These are phyloP conservation scores for Pyrenophora teres DNA, from an alignment of 2,329 filamentous ascomycete species.

Conservation along the genomic window DNA sequence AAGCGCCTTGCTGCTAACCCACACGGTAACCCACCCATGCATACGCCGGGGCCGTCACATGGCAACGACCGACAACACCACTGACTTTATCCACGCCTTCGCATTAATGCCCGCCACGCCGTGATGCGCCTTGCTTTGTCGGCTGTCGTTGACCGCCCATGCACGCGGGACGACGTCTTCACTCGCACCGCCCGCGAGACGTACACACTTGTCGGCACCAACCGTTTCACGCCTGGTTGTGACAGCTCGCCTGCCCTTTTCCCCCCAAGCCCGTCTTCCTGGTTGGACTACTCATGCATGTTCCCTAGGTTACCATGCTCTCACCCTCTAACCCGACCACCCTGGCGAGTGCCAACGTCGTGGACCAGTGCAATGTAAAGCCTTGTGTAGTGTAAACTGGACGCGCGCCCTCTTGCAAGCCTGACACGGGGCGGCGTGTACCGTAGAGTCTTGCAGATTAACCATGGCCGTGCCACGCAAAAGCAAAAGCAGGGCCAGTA, in stretches of 20 bases:
- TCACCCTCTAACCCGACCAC: background rate
- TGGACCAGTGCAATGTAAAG: no score
- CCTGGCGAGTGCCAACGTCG: no score
- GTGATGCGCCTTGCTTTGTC: background rate
- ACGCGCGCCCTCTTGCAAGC: no score
- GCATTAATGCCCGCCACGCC: background rate
- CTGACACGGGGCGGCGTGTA: no score
- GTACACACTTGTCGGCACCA: constrained; percentile 1
- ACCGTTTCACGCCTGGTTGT: constrained; percentile 14
- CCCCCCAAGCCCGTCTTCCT: background rate
- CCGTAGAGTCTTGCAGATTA: no score
- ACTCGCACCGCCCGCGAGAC: no score
- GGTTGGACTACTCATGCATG: background rate
- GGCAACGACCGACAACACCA: background rate
- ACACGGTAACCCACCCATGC: constrained; percentile 10
- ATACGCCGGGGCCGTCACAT: constrained; percentile 15
- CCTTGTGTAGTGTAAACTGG: no score
- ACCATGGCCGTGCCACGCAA: no score
- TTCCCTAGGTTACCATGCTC: background rate
- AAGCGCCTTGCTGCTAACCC: constrained; percentile 11
- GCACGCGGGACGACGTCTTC: background rate
- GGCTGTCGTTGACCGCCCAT: background rate
- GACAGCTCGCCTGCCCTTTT: constrained; percentile 11
- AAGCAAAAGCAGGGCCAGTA: no score
- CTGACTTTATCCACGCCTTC: background rate